Evolutionary conservation across 208 protist species (phyloP).

Genomic region (Porcisia deanei): DNA sequence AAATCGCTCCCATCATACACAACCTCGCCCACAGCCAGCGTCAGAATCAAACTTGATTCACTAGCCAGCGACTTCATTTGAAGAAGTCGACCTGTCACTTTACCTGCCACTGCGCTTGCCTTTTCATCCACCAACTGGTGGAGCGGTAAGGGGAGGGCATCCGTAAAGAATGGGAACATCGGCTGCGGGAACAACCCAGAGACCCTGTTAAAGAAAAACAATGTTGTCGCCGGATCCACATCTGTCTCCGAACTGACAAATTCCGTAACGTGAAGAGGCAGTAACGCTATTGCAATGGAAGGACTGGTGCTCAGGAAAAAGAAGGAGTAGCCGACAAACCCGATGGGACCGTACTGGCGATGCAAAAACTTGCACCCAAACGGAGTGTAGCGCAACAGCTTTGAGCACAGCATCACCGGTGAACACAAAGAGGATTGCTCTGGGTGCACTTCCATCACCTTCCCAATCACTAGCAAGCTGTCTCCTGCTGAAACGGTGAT

Average conservation of each 20-base stretch:
- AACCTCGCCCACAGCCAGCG: background rate
- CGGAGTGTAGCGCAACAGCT: background rate
- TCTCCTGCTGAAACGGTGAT: background rate
- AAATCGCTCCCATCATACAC: background rate
- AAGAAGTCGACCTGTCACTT: background rate
- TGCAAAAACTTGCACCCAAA: conserved; percentile 10
- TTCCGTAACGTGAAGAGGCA: background rate
- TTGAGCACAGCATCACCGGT: background rate
- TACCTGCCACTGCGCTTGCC: background rate
- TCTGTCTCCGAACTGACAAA: background rate
- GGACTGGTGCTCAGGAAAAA: background rate
- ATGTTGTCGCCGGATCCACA: background rate
- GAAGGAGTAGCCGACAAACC: background rate
- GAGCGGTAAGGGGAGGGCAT: background rate
- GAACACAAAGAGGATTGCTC: background rate
- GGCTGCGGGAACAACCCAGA: background rate
- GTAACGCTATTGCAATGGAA: background rate
- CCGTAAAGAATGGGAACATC: background rate
- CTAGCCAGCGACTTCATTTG: background rate
- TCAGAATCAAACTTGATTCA: background rate
- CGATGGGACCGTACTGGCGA: conserved; percentile 1
- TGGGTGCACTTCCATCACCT: background rate
- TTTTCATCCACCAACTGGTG: background rate
- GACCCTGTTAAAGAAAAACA: background rate
- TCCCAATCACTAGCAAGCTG: background rate